These are phyloP conservation scores for Heliamphora pulchella DNA, from an alignment of 179 eudicot species.

Conservation along the genomic window DNA sequence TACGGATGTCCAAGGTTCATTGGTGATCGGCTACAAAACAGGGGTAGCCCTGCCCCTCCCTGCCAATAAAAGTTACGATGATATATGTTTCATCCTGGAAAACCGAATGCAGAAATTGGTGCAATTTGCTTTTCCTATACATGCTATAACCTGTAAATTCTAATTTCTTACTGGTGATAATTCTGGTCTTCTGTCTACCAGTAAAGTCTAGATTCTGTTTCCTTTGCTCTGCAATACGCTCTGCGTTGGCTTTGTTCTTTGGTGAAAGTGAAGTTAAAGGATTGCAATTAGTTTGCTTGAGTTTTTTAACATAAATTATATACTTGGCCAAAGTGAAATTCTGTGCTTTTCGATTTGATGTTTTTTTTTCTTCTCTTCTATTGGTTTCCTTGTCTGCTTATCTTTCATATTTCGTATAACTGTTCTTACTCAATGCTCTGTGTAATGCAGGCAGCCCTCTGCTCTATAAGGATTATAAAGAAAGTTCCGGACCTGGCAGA, in stretches of 20 bases:
- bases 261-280: neutral
- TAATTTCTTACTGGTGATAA: neutral
- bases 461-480: slow-evolving; percentile 85
- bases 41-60: neutral
- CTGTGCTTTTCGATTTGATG: neutral
- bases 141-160: neutral
- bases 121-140: neutral
- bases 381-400: slow-evolving; percentile 4
- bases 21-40: too few species aligned
- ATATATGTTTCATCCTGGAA: neutral
- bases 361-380: neutral
- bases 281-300: neutral
- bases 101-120: neutral
- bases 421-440: slow-evolving; percentile 13
- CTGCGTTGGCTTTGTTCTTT: neutral
- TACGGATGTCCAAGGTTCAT: too few species aligned
- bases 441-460: slow-evolving; percentile 81
- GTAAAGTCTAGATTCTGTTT: neutral
- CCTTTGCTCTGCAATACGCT: neutral
- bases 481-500: slow-evolving; percentile 98
- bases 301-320: neutral
- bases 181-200: neutral
- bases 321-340: neutral
- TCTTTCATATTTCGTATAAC: neutral
- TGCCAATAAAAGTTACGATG: neutral